Base-by-base conservation (phyloP, 2,329 filamentous ascomycete species). In the Daldinia eschscholtzii region DNA sequence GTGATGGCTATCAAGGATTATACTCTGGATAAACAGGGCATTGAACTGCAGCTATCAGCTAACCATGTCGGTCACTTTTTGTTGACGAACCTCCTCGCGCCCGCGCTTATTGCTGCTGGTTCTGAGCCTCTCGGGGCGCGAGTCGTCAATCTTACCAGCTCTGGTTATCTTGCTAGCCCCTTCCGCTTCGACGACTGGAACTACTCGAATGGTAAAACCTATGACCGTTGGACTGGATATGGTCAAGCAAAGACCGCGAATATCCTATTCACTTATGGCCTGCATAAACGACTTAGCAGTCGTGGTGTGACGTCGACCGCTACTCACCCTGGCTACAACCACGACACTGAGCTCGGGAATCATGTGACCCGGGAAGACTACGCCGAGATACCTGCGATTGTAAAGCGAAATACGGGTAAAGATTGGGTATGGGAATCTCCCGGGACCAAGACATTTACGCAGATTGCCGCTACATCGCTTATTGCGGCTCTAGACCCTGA, bases 41-140 rank as follows among this genome's bases (percentile, higher is more conserved):
- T 81, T 23, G 81, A 83, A 60, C 72, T 74, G 4, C 78, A 84
- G 61, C 79, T 84, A 2, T 83, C 81, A 6, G 80, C 81, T n/a
- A 87, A 87, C 72, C 81, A 86, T 66, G 68, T 87, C 12, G 82
- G 83, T 0, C 82, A 86, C 35, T 85, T 85, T 70, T 73, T 84
- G 10, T 76, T 86, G 28, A 83, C 83, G 0, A 81, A 82, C 41
- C 77, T 85, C 18, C 79, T 86, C n/a, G 73, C 83, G 48, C 80
- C 82, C 0, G 80, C 80, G 33, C 67, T 86, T 1, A 68, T 80
- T 35, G 76, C 77, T 4, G 80, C 80, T 0, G 80, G 80, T 0
- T 62, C 70, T 1, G 69, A 71, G 15, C 48, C 71, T 1, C 70
- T 78, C 5, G 70, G 75, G 3, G 76, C 80, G 3, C 78, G 83